A percentile compares a stretch with the other conserved stretches of the same genome.
phyloP scores from a whole-genome alignment of 139 green algal genomes.

The Tetradesmus obliquus region DNA sequence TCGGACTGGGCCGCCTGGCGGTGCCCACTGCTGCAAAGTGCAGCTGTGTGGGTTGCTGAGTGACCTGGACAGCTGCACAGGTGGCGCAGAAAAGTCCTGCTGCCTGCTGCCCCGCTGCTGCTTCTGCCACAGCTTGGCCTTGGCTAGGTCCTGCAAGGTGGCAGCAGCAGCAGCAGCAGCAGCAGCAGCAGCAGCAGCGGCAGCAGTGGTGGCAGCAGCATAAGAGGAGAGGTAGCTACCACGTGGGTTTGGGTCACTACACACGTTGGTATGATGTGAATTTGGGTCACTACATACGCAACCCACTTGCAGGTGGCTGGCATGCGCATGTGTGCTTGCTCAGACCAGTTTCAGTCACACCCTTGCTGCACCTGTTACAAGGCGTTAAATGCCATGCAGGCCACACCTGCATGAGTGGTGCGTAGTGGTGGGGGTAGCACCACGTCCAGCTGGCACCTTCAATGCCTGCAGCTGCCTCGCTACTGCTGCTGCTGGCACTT shows the following conservation, averaged over 20 bases:
- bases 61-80: not conserved
- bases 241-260: not conserved
- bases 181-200: not conserved
- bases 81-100: not conserved
- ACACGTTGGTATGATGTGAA: no score
- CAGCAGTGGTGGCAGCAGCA: not conserved
- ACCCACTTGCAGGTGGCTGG: no score
- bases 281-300: no score
- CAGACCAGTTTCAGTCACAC: no score
- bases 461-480: not conserved
- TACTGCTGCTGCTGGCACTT: constrained; percentile 1
- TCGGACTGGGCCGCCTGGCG: constrained; percentile 55
- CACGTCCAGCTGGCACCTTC: constrained; percentile 57
- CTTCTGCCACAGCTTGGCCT: constrained; percentile 43
- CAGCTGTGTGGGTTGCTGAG: constrained; percentile 25
- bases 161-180: not conserved
- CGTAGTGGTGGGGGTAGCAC: constrained; percentile 57
- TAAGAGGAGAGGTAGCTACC: not conserved
- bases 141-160: not conserved
- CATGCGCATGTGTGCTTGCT: no score
- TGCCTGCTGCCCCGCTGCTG: constrained; percentile 17
- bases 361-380: not conserved
- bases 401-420: constrained; percentile 41
- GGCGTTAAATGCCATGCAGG: not conserved
- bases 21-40: constrained; percentile 46